These are phyloP conservation scores for Alloascoidea hylecoeti DNA, from an alignment of 805 yeast species.

Conservation along the genomic window DNA sequence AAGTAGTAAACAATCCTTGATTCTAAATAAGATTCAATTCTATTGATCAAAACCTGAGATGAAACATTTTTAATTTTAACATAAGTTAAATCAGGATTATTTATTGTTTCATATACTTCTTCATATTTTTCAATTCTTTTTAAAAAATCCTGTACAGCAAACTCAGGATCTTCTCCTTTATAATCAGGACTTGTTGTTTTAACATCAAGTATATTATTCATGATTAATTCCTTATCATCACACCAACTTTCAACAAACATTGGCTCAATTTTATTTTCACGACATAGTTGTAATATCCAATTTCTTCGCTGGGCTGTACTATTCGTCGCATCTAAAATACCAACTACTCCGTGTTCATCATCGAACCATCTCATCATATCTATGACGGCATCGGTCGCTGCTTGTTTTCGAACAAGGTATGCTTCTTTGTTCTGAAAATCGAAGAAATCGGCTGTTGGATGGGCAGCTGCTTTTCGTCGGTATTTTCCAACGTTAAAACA, in stretches of 20 bases:
- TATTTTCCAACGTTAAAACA: constrained; percentile 85
- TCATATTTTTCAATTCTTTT: constrained; percentile 66
- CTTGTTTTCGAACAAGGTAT: constrained; percentile 44
- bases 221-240: constrained; percentile 64
- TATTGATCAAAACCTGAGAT: constrained; percentile 76
- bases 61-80: constrained; percentile 82
- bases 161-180: constrained; percentile 48
- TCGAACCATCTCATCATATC: constrained; percentile 85
- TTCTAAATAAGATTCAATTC: constrained; percentile 78
- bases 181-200: constrained; percentile 83
- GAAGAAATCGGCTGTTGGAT: constrained; percentile 68
- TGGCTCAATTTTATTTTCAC: constrained; percentile 64
- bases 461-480: constrained; percentile 49
- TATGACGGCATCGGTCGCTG: constrained; percentile 54
- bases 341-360: constrained; percentile 74
- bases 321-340: constrained; percentile 89
- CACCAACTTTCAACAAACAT: constrained; percentile 90
- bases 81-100: constrained; percentile 50
- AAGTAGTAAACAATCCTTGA: constrained; percentile 89
- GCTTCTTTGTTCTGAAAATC: constrained; percentile 56
- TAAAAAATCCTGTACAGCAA: constrained; percentile 59
- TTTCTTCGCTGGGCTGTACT: constrained; percentile 62
- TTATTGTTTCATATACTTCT: constrained; percentile 63
- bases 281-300: constrained; percentile 44
- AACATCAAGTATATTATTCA: constrained; percentile 74